A percentile compares a stretch with the other conserved stretches of the same genome.
phyloP scores from a whole-genome alignment of 2,329 filamentous ascomycete species.

The Hypoxylon sp. region DNA sequence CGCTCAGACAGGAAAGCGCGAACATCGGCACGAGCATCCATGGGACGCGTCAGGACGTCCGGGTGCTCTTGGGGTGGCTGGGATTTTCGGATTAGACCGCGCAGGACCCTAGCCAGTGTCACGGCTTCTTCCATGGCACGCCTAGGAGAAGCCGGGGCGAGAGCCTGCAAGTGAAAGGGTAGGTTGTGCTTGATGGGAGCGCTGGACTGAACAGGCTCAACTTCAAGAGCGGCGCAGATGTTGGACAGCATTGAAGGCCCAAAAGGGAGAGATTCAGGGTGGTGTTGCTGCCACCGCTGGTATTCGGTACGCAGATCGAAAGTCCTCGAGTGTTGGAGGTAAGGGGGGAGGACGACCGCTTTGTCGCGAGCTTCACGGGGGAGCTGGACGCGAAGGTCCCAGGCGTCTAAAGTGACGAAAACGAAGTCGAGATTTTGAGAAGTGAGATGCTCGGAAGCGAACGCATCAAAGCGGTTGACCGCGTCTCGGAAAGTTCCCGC shows the following conservation, averaged over 20 bases:
- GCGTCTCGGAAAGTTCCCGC: slow-evolving; percentile 98
- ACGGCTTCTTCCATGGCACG: slow-evolving; percentile 98
- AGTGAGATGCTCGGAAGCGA: slow-evolving; percentile 91
- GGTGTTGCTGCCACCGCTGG: slow-evolving; percentile 97
- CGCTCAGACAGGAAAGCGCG: slow-evolving; percentile 95
- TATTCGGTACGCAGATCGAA: slow-evolving; percentile 98
- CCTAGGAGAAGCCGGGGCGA: slow-evolving; percentile 94
- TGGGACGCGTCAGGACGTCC: slow-evolving; percentile 92
- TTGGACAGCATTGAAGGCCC: slow-evolving; percentile 95
- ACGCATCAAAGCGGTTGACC: slow-evolving; percentile 93
- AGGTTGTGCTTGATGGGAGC: slow-evolving; percentile 99
- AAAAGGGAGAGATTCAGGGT: slow-evolving; percentile 96
- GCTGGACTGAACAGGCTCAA: slow-evolving; percentile 96
- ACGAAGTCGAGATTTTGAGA: slow-evolving; percentile 96
- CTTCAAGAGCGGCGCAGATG: slow-evolving; percentile 97
- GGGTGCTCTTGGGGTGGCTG: slow-evolving; percentile 94
- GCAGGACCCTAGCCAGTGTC: slow-evolving; percentile 91
- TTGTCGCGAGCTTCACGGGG: slow-evolving; percentile 98
- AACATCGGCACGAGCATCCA: slow-evolving; percentile 97
- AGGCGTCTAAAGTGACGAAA: slow-evolving; percentile 97
- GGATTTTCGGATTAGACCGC: slow-evolving; percentile 94
- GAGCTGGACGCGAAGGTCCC: slow-evolving; percentile 97
- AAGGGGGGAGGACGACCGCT: slow-evolving; percentile 94
- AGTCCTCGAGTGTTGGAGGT: slow-evolving; percentile 96
- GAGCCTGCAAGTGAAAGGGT: slow-evolving; percentile 95